Base-by-base conservation (phyloP, 176 grass and related monocot species). In the Oryza meridionalis region DNA sequence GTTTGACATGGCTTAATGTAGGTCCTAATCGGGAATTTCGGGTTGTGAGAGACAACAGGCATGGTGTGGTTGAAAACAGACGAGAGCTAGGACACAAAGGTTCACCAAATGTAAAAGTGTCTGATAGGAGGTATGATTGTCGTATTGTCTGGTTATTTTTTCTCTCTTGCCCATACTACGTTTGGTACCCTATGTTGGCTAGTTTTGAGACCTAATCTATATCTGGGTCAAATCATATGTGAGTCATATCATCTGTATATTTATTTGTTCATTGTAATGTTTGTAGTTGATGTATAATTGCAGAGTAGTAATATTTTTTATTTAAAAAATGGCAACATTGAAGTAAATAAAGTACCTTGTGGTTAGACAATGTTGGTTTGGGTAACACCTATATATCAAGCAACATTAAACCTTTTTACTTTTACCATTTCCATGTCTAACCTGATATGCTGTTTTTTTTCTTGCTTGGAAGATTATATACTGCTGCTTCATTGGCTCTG, bases 31-130 rank as follows among this genome's bases (percentile, higher is more conserved):
- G 37, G 42, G 90, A 95, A 86, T 95, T 95, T 70, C 76, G 90
- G 25, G 72, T 95, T 73, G 93, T 95, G 50, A 95, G 88, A 80
- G 93, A 90, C 80, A 95, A 92, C 51, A 92, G 88, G 86, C 85
- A 92, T 21, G 81, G 65, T 85, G 64, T 65, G 21, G 19, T 63
- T 31, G 83, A 92, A 19, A 85, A 67, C 61, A 81, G 70, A 68
- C 19, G 76, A 78, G 90, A 86, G 68, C 73, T 51, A 47, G 70
- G 78, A 35, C 72, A 81, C 53, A 77, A 27, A 88, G 44, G 73
- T 81, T 83, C 90, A 51, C 33, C 74, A 72, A 81, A 77, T 84
- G 53, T 47, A 40, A 58, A 85, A 26, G 65, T 67, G 67, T 82
- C 79, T 75, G 93, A 92, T 42, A 86, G 77, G 82, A 95, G 90